Percentiles rank a stretch among this genome's conserved stretches.
phyloP scores from a whole-genome alignment of 148 eudicot genomes.

The Linanthus parryae region DNA sequence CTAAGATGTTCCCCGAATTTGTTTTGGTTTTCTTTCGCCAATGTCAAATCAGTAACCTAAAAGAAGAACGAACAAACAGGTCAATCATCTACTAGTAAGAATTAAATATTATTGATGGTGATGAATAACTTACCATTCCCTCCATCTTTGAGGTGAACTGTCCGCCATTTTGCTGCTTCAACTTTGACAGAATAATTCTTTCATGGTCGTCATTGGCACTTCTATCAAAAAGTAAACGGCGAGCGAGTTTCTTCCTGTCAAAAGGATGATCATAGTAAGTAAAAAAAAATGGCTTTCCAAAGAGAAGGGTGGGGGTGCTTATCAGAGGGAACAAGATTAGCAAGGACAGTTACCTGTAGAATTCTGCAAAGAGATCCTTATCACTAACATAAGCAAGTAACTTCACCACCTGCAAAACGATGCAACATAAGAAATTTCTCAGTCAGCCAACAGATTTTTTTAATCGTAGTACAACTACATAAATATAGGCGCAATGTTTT shows the following conservation, averaged over 20 bases:
- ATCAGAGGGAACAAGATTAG: too few species aligned
- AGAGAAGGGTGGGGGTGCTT: too few species aligned
- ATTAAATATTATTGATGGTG: not conserved
- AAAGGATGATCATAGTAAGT: too few species aligned
- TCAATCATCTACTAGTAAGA: not conserved
- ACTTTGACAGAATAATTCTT: constrained; percentile 58
- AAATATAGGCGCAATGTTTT: too few species aligned
- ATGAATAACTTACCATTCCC: constrained; percentile 49
- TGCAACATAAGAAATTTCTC: not conserved
- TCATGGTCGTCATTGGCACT: constrained; percentile 88
- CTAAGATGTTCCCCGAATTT: constrained; percentile 57
- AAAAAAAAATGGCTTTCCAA: too few species aligned
- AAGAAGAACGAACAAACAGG: not conserved
- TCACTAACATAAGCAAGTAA: constrained; percentile 71
- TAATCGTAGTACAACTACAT: too few species aligned
- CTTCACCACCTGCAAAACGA: constrained; percentile 46
- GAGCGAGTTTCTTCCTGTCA: constrained; percentile 66
- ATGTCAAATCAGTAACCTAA: constrained; percentile 74
- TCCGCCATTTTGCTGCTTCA: constrained; percentile 83
- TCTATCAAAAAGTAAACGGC: constrained; percentile 65
- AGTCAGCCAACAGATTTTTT: too few species aligned
- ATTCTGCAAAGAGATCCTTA: constrained; percentile 74
- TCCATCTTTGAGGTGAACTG: constrained; percentile 87
- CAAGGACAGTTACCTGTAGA: constrained; percentile 73
- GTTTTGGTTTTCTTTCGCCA: constrained; percentile 67